Evolutionary conservation across 2,329 filamentous ascomycete species (phyloP).

Genomic region (Beauveria sp.): DNA sequence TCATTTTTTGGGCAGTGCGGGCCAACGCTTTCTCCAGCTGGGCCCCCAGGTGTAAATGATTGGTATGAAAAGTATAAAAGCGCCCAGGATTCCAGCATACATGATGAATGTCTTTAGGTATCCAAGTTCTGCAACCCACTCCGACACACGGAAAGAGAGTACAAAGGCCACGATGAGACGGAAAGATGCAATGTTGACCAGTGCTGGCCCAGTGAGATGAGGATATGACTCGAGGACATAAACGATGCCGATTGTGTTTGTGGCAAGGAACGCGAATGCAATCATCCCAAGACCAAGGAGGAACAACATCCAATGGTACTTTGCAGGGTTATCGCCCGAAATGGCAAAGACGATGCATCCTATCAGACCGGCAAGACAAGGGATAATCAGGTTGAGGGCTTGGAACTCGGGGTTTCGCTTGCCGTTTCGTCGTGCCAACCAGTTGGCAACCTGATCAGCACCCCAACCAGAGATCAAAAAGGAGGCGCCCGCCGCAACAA

Average conservation of each 20-base stretch:
- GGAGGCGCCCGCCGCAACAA: constrained; percentile 14
- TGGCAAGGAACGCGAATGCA: constrained; percentile 21
- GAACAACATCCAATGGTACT: constrained; percentile 21
- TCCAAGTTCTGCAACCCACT: constrained; percentile 21
- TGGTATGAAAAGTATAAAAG: constrained; percentile 23
- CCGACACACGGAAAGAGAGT: constrained; percentile 20
- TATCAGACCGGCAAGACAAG: constrained; percentile 20
- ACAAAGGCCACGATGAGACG: constrained; percentile 24
- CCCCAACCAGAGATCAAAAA: constrained; percentile 22
- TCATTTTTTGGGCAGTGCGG: neutral
- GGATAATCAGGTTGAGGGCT: constrained; percentile 24
- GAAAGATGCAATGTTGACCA: constrained; percentile 26
- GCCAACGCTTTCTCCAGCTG: constrained; percentile 1
- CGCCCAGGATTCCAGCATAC: constrained; percentile 24
- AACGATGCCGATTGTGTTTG: constrained; percentile 22
- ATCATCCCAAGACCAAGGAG: constrained; percentile 22
- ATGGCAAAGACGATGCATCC: constrained; percentile 26
- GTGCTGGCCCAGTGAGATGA: constrained; percentile 19
- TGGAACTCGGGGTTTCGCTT: constrained; percentile 26
- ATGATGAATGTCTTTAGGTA: constrained; percentile 22
- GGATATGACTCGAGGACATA: constrained; percentile 28
- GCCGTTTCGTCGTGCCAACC: constrained; percentile 20
- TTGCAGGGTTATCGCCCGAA: constrained; percentile 16
- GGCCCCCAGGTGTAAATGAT: constrained; percentile 18
- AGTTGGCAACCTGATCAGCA: constrained; percentile 22